Evolutionary conservation across 805 yeast species (phyloP), one percentile per base, ranked within the genome.

Genomic region (Diddensiella transvaalensis): DNA sequence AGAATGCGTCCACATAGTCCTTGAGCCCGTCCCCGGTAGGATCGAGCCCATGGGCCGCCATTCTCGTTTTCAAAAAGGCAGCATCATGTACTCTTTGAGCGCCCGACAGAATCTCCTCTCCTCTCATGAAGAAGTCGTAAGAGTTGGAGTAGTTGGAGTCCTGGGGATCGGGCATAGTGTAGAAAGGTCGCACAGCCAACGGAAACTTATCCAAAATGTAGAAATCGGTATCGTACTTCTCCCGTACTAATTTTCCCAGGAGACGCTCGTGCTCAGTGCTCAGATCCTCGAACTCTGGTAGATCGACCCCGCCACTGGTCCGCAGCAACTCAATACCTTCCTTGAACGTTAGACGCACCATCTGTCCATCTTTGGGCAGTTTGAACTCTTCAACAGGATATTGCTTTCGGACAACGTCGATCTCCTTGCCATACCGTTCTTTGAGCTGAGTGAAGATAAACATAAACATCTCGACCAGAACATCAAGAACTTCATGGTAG

Each of bases 101-200:
- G 63, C 99, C 99, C n/a, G 96, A 88, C 60, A 93, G 74, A 62
- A 93, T 93, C 74, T 93, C 99, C 75, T 93, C 99, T 67, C 99
- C 99, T 76, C 99, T 85, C 99, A 93, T 93, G 79, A 93, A 93
- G 83, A 93, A 93, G 74, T 93, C 99, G 67, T 91, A 93, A 18
- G 98, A 91, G 80, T 93, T 93, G 55, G 98, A 90, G 74, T 90
- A 90, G 60, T 84, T 78, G 55, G 96, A 81, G 72, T 93, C 90
- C 63, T 81, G 84, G 17, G 98, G 78, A 68, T 89, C 96, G 54
- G 99, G 98, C 99, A 93, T 93, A 42, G 99, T 93, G 79, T 93
- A 93, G 80, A 93, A 93, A 50, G 99, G 99, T 77, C 99, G 84
- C 48, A 90, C 80, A 24, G 87, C 93, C 65, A 89, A 77, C 62